Base-by-base conservation (phyloP, 306 rosid genomes). In the Nissolia schottii region DNA sequence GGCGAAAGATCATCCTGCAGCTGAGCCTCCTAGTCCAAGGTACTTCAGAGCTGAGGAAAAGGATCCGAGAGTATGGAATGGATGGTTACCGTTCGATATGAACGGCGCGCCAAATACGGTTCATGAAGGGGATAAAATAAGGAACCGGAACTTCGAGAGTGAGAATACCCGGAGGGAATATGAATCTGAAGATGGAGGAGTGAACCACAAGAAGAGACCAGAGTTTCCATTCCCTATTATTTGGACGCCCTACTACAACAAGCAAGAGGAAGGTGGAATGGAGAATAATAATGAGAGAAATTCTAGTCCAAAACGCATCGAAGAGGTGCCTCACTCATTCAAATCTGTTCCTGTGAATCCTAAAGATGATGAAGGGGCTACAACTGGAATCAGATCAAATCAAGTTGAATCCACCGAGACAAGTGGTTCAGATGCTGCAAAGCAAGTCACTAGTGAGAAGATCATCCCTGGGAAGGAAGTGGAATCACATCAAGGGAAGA, bases 171-270 rank as follows among this genome's bases (percentile, higher is more conserved):
- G 16, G n/a, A 46, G 19, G 68, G 73, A 69, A 23, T 8, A 4
- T 7, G 88, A 73, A 23, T 8, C 6, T 7, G 88, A 73, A 41
- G 81, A 73, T 67, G 81, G 53, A 23, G 73, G 60, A 73, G 28
- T 43, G 46, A 43, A 49, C 12, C 81, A 41, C 46, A 81, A 71
- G 7, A 75, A 59, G 27, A 77, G 34, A 35, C 32, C 50, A 2
- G 87, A 75, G 48, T 70, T 80, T 5, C 83, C 88, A 20, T 86
- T 86, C 48, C 96, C 91, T 12, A 62, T 77, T 23, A n/a, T 90
- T 40, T 87, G 96, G 98, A 73, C 87, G 84, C 96, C 96, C 7
- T 71, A 68, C 63, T 71, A 45, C 73, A 80, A 82, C 51, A 60
- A 73, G 46, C 75, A 59, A n/a, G 76, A 77, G 60, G 87, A 76